Evolutionary conservation across 2,329 filamentous ascomycete species (phyloP).

Genomic region (Aspergillus fructus): DNA sequence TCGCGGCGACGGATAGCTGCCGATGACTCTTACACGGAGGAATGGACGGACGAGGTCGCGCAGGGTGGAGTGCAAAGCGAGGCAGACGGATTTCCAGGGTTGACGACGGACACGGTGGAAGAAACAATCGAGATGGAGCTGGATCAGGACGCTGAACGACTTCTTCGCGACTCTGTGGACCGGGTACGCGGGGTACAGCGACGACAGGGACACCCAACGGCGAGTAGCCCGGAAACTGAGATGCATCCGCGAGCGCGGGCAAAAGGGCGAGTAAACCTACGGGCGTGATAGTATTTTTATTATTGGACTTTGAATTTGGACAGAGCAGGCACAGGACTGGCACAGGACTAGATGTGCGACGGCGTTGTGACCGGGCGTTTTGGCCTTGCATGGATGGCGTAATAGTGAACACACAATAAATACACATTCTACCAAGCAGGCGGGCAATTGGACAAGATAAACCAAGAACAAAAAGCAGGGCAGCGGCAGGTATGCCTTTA

Average conservation of each 20-base stretch:
- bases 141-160: slow-evolving; percentile 43
- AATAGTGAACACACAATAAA: not conserved
- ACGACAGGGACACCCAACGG: slow-evolving; percentile 15
- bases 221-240: slow-evolving; percentile 19
- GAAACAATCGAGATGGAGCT: slow-evolving; percentile 43
- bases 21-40: slow-evolving; percentile 26
- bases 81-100: not conserved
- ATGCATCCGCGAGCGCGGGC: slow-evolving; percentile 12
- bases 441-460: too few species aligned
- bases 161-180: slow-evolving; percentile 41
- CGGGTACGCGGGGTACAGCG: slow-evolving; percentile 29
- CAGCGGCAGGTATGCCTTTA: too few species aligned
- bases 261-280: slow-evolving; percentile 17
- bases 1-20: slow-evolving; percentile 24
- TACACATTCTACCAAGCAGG: too few species aligned
- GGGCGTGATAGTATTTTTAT: slow-evolving; percentile 5
- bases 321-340: too few species aligned
- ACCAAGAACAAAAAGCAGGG: too few species aligned
- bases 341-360: too few species aligned
- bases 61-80: slow-evolving; percentile 24
- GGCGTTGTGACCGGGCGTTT: not conserved
- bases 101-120: slow-evolving; percentile 22
- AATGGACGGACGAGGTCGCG: slow-evolving; percentile 40
- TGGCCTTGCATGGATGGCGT: slow-evolving; percentile 1
- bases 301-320: not conserved